These are phyloP conservation scores for Penicillium paneum DNA, from an alignment of 2,329 filamentous ascomycete genomes.

Conservation along the genomic window DNA sequence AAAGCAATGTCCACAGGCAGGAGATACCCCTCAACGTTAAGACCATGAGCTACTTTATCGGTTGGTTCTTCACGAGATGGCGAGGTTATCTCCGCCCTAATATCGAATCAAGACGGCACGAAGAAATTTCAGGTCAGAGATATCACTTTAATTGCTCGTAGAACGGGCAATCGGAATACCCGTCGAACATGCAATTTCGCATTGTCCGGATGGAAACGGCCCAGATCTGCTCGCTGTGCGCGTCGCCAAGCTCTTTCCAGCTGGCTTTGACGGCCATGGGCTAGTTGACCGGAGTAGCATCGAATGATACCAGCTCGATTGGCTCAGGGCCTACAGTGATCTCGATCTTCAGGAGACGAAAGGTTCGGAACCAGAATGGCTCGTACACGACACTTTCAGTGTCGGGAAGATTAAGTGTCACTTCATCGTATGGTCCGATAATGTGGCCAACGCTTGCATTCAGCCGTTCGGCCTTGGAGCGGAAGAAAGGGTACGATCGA, in stretches of 20 bases:
- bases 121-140: too few relatives aligned
- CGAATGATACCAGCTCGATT: constrained; percentile 26
- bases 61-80: too few relatives aligned
- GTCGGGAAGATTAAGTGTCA: constrained; percentile 24
- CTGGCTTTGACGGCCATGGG: constrained; percentile 33
- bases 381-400: constrained; percentile 26
- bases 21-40: too few relatives aligned
- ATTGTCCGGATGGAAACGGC: constrained; percentile 32
- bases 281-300: constrained; percentile 37
- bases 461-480: constrained; percentile 38
- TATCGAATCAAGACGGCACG: too few relatives aligned
- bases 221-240: constrained; percentile 27
- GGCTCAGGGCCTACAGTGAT: constrained; percentile 23
- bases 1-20: too few relatives aligned
- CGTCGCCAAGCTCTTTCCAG: constrained; percentile 17
- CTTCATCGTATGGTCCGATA: constrained; percentile 40
- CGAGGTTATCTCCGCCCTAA: too few relatives aligned
- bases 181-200: constrained; percentile 38
- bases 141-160: constrained; percentile 39
- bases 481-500: constrained; percentile 40
- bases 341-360: constrained; percentile 35
- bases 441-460: constrained; percentile 32
- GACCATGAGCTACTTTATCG: too few relatives aligned
- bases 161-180: constrained; percentile 37
- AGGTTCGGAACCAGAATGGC: constrained; percentile 45